phyloP scores from a whole-genome alignment of 2,329 filamentous ascomycete species.

The Passalora sequoiae region DNA sequence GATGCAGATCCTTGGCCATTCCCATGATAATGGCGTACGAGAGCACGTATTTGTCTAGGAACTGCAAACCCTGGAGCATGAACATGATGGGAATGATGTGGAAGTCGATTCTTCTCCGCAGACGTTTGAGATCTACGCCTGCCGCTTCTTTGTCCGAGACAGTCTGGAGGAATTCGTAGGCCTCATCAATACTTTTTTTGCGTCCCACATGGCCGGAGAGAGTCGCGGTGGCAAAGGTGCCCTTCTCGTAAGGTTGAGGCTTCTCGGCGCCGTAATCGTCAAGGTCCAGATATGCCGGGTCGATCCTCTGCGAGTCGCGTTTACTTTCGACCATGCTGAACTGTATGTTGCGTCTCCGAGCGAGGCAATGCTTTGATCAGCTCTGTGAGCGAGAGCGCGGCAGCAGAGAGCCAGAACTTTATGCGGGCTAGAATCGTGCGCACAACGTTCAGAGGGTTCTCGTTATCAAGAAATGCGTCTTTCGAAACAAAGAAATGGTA shows the following conservation, averaged over 20 bases:
- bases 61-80: conserved; percentile 11
- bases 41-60: conserved; percentile 51
- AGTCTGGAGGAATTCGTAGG: conserved; percentile 11
- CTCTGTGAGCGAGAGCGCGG: too few species aligned
- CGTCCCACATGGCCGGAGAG: not conserved
- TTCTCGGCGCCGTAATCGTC: not conserved
- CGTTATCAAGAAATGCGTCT: too few species aligned
- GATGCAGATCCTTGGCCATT: conserved; percentile 13
- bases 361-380: too few species aligned
- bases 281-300: not conserved
- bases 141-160: conserved; percentile 10
- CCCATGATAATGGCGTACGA: conserved; percentile 67
- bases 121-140: conserved; percentile 8
- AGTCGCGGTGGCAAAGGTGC: not conserved
- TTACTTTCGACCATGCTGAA: not conserved
- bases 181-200: conserved; percentile 10
- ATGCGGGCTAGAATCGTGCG: too few species aligned
- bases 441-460: too few species aligned
- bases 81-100: conserved; percentile 16
- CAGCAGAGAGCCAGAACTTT: too few species aligned
- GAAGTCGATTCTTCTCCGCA: conserved; percentile 16
- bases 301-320: not conserved
- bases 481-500: too few species aligned
- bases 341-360: too few species aligned
- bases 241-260: not conserved